Evolutionary conservation across 192 early-diverging fungal species (phyloP).

Genomic region (Haplosporangium gracile): DNA sequence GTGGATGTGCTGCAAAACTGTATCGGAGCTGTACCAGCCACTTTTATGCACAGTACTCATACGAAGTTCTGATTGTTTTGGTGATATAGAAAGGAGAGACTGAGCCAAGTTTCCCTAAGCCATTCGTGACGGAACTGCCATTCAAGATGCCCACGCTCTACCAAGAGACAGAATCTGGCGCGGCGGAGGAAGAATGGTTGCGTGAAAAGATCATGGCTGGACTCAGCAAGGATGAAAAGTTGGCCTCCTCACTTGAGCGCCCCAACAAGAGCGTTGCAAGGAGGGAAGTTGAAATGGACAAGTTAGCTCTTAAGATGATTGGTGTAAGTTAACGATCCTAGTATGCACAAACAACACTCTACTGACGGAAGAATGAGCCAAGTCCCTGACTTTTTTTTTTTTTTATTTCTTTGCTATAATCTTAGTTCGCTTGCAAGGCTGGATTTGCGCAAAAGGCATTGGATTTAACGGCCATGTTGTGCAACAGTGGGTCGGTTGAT

Average conservation of each 20-base stretch:
- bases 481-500: constrained; percentile 77
- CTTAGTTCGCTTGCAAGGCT: constrained; percentile 78
- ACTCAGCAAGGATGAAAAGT: constrained; percentile 71
- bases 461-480: constrained; percentile 79
- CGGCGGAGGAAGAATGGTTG: constrained; percentile 62
- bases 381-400: background rate
- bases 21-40: background rate
- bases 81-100: constrained; percentile 60
- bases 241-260: constrained; percentile 45
- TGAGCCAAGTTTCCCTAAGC: constrained; percentile 79
- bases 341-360: background rate
- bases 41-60: background rate
- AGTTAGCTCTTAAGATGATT: constrained; percentile 80
- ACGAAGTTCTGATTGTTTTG: background rate
- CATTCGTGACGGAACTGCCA: constrained; percentile 53
- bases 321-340: constrained; percentile 61
- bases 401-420: constrained; percentile 9
- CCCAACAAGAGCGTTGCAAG: constrained; percentile 56
- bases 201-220: constrained; percentile 65
- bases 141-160: constrained; percentile 31
- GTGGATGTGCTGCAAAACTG: background rate
- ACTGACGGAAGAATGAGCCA: background rate
- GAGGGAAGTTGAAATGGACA: constrained; percentile 84
- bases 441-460: constrained; percentile 83
- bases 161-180: constrained; percentile 23